Percentiles rank a stretch among this genome's conserved stretches.
These are phyloP conservation scores for Pelomyxa schiedti DNA, from an alignment of 78 protist species.

Conservation along the genomic window DNA sequence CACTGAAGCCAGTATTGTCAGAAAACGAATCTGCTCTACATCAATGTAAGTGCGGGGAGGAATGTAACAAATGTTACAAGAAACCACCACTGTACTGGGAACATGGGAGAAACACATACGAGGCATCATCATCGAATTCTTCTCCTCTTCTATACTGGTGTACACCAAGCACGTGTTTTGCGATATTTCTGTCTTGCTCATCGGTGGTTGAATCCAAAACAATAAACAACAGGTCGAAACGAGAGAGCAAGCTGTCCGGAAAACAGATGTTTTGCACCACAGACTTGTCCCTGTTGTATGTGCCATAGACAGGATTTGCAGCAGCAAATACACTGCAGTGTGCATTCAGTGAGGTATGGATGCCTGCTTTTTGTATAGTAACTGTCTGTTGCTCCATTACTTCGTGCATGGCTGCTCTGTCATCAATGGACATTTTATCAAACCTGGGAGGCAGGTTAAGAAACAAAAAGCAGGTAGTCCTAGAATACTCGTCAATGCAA, in stretches of 20 bases:
- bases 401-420: slow-evolving; percentile 90
- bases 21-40: too few relatives aligned
- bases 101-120: background rate
- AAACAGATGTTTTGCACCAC: slow-evolving; percentile 82
- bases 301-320: slow-evolving; percentile 98
- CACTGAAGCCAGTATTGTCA: background rate
- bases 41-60: background rate
- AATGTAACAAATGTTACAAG: background rate
- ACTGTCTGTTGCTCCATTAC: slow-evolving; percentile 99
- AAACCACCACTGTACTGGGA: too few relatives aligned
- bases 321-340: slow-evolving; percentile 98
- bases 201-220: slow-evolving; percentile 54
- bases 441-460: too few relatives aligned
- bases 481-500: slow-evolving; percentile 97
- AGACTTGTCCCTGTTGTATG: slow-evolving; percentile 42
- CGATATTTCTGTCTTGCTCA: slow-evolving; percentile 52
- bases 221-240: slow-evolving; percentile 98
- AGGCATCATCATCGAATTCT: background rate
- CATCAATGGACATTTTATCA: slow-evolving; percentile 94
- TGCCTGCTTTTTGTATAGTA: slow-evolving; percentile 98
- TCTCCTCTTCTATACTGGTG: slow-evolving; percentile 44
- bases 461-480: too few relatives aligned
- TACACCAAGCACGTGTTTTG: slow-evolving; percentile 78
- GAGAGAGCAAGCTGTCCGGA: slow-evolving; percentile 98
- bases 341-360: slow-evolving; percentile 96